Base-by-base conservation (phyloP, 805 yeast genomes). In the Ascoidea rubescens region DNA sequence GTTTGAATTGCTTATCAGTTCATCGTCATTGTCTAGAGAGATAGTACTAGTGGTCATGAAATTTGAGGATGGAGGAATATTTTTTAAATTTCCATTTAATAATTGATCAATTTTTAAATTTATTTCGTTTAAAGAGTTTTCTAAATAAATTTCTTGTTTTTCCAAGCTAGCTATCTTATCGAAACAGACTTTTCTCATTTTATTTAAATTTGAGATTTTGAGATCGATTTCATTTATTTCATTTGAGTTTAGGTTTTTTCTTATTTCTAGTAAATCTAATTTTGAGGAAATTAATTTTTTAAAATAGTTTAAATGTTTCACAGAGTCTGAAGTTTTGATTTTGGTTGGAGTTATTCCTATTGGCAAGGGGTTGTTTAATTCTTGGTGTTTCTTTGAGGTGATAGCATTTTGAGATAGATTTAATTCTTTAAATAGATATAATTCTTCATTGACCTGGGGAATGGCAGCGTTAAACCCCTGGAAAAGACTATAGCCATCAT, bases 401-500 rank as follows among this genome's bases (percentile, higher is more conserved):
- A 53, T 50, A 46, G 31, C 33, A 21, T 50, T 51, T 28, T 47
- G 51, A 17, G 50, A 51, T 10, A 52, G 44, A 16, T 55, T 54
- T 44, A 55, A 46, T 45, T 53, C 58, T 47, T 55, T 55, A 37
- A 55, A 54, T 12, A 55, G 43, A 21, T 52, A 47, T 10, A 55
- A 46, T 46, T 69, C 70, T 54, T 72, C 77, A 55, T 75, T 69
- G n/a, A 75, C 65, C 16, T 75, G 75, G 1, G 80, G 79, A 43
- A 74, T 61, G 0, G 77, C 69, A 4, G 87, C 86, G 58, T 72
- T 71, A 60, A 84, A 82, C 1, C 90, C 89, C 63, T 84, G 90
- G 59, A 75, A 82, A 28, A 84, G 64, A 2, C 88, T 78, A 56
- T 77, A 78, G 47, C 55, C 62, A 5, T 53, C 54, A 6, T 53